Base-by-base conservation (phyloP, 2,329 filamentous ascomycete genomes). In the Gyromitra esculenta region DNA sequence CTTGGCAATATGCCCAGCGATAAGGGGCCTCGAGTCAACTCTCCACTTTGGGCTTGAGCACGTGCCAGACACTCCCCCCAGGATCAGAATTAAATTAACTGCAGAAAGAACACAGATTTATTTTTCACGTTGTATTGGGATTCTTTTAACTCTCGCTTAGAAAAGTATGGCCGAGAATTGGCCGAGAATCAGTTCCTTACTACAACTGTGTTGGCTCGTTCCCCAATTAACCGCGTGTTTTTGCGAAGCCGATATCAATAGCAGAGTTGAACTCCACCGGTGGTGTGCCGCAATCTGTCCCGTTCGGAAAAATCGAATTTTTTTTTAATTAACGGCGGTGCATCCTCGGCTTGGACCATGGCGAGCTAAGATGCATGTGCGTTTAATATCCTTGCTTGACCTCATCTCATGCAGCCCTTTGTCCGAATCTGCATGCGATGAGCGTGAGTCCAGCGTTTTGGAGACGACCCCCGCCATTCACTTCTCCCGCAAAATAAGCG, bases 381-480 rank as follows among this genome's bases (percentile, higher is more conserved):
- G 41, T 45, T 63, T 35, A 48, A 45, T 54, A 70, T 54, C 45
- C 45, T 70, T 70, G 56, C 21, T 39, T 13, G 15, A 54, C 48
- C 48, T 37, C 8, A 63, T 48, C 60, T 63, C 43, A 13, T 50
- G 62, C 25, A n/a, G 18, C 7, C 11, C 15, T 45, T 57, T 39
- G n/a, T 37, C 37, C 59, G n/a, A 63, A 35, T 39, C 15, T 54
- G 31, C n/a, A 48, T 43, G 18, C 18, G 39, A 25, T 71, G 57
- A 37, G 57, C 2, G 25, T 18, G 45, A 54, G 43, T 63, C 68
- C 68, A 45, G 41, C 48, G 13, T 71, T 43, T 71, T 71, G 68
- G 68, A 71, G 68, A 71, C 59, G 68, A 64, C 48, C 57, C 35
- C 43, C 48, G 37, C 31, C 39, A 60, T 37, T 41, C 25, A 48